A percentile compares a stretch with the other conserved stretches of the same genome.
These are phyloP conservation scores for Xylaria digitata DNA, from an alignment of 2,329 filamentous ascomycete genomes.

Conservation along the genomic window DNA sequence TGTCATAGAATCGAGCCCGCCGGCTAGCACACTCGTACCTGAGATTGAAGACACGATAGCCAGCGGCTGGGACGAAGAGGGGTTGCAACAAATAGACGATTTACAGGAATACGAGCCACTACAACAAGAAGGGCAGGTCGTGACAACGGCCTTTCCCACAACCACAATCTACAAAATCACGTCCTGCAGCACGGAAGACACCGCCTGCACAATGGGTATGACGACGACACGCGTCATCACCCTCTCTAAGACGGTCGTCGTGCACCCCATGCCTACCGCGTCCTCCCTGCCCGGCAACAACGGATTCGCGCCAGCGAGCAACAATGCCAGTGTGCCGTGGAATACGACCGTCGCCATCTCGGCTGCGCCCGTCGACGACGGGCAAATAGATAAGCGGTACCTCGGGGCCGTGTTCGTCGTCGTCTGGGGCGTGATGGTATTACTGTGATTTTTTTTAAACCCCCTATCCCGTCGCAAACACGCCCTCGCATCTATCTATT, in stretches of 20 bases:
- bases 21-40: not conserved
- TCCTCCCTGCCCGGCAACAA: not conserved
- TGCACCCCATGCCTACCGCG: slow-evolving; percentile 14
- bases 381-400: slow-evolving; percentile 14
- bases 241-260: slow-evolving; percentile 37
- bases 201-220: slow-evolving; percentile 34
- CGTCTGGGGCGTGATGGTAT: slow-evolving; percentile 26
- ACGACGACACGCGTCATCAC: slow-evolving; percentile 41
- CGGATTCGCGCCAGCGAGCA: not conserved
- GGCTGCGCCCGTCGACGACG: slow-evolving; percentile 16
- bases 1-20: slow-evolving; percentile 4
- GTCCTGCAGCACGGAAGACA: slow-evolving; percentile 43
- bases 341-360: not conserved
- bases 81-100: no score
- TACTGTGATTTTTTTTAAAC: not conserved
- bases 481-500: no score
- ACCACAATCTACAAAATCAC: slow-evolving; percentile 38
- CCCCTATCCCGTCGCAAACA: no score
- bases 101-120: no score
- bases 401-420: slow-evolving; percentile 15
- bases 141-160: slow-evolving; percentile 36
- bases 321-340: not conserved
- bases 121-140: not conserved
- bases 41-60: not conserved
- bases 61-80: not conserved